phyloP scores from a whole-genome alignment of 345 rosid genomes.

The Garcia nutans region DNA sequence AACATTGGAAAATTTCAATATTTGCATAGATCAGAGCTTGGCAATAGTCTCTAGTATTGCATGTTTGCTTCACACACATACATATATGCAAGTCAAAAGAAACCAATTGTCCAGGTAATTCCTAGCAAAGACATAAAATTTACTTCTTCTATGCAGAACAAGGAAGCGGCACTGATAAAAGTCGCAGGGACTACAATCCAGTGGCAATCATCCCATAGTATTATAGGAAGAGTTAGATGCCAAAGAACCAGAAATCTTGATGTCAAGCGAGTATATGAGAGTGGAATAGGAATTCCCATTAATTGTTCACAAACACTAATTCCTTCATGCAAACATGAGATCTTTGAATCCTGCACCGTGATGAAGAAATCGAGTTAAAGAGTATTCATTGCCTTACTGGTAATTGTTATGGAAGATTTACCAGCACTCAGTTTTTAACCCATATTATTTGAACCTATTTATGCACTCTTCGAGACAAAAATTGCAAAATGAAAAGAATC shows the following conservation, averaged over 20 bases:
- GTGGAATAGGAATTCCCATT: conserved; percentile 85
- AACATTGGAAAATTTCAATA: no score
- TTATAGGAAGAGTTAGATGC: conserved; percentile 90
- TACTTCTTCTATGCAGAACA: conserved; percentile 98
- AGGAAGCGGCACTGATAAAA: conserved; percentile 88
- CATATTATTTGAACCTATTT: background rate
- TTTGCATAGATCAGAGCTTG: background rate
- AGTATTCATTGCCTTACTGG: background rate
- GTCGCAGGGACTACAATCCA: conserved; percentile 98
- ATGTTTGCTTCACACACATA: background rate
- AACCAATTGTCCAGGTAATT: background rate
- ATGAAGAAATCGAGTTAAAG: background rate
- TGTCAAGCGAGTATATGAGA: conserved; percentile 88
- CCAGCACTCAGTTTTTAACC: background rate
- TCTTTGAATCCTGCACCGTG: conserved; percentile 62
- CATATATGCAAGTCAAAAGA: background rate
- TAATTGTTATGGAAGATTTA: background rate
- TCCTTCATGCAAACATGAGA: conserved; percentile 81
- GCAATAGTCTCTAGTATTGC: background rate
- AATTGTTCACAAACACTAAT: conserved; percentile 83
- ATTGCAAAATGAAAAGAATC: background rate
- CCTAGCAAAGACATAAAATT: conserved; percentile 8
- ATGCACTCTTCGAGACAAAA: background rate
- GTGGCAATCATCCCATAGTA: conserved; percentile 98
- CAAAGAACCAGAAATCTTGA: conserved; percentile 94